Evolutionary conservation across 805 yeast species (phyloP), one percentile per base, ranked within the genome.

Genomic region (Huiozyma naganishii): DNA sequence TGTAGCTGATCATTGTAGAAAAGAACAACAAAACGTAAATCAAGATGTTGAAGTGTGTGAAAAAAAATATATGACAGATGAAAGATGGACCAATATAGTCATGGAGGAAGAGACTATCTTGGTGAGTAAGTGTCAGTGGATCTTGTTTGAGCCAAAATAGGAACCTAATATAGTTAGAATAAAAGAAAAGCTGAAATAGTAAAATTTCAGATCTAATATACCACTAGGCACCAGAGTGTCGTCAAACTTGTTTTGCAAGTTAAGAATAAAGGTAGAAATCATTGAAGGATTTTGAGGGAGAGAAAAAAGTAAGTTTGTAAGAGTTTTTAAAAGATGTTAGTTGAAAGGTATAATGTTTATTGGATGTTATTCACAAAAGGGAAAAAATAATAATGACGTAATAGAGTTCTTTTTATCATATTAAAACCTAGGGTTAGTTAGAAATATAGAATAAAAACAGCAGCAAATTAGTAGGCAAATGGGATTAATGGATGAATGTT

Each of bases 141-240:
- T 83, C 87, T 85, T 69, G 95, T 82, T 85, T 88, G 69, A 46
- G 38, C 82, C 77, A 78, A 80, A 84, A 84, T 83, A 81, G 94
- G 89, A 80, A 44, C 49, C 52, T 42, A 46, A 40, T 46, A 50
- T 42, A 33, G 48, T 17, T 41, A 17, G 35, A 27, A 32, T 11
- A 34, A 32, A 32, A 34, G 11, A 35, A 35, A 13, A 17, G 30
- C 30, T 39, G 28, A 32, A 38, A 17, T 6, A 38, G 30, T 29
- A n/a, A 17, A 17, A 17, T 17, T 17, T 17, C n/a, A 11, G 4
- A 30, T 9, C 33, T 30, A 30, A 30, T 30, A 30, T 35, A 38
- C 41, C 50, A 48, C 37, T 33, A 43, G 49, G 50, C 46, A 42
- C 50, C 52, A 36, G 52, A 49, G 52, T 49, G 52, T 46, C 36